Evolutionary conservation across 192 early-diverging fungal genomes (phyloP).

Genomic region (Spizellomyces punctatus): DNA sequence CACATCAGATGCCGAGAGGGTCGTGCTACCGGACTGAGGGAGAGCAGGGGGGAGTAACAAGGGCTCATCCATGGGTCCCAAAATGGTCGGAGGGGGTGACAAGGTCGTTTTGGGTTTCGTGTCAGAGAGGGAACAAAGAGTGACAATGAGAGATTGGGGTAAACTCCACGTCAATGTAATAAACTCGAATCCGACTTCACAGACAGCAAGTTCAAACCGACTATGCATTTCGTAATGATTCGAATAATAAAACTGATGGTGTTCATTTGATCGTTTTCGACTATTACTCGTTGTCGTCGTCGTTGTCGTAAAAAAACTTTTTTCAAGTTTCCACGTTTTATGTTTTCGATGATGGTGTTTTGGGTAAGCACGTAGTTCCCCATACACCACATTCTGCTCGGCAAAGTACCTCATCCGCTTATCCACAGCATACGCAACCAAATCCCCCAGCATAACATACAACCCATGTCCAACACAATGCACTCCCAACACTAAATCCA

Average conservation of each 20-base stretch:
- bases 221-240: not conserved
- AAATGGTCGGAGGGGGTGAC: not conserved
- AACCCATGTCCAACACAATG: not conserved
- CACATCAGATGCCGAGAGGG: not conserved
- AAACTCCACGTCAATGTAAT: not conserved
- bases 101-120: not conserved
- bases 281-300: not conserved
- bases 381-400: not conserved
- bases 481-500: not conserved
- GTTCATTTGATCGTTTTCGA: not conserved
- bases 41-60: not conserved
- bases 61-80: not conserved
- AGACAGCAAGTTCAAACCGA: not conserved
- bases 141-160: not conserved
- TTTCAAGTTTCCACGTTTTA: not conserved
- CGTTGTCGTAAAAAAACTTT: not conserved
- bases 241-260: not conserved
- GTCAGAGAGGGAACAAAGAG: not conserved
- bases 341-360: no score
- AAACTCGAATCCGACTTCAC: not conserved
- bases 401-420: not conserved
- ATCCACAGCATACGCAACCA: not conserved
- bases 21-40: not conserved
- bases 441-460: not conserved
- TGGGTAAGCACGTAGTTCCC: not conserved